Evolutionary conservation across 2,329 filamentous ascomycete genomes (phyloP), one percentile per base, ranked within the genome.

Genomic region (Pseudogymnoascus sp.): DNA sequence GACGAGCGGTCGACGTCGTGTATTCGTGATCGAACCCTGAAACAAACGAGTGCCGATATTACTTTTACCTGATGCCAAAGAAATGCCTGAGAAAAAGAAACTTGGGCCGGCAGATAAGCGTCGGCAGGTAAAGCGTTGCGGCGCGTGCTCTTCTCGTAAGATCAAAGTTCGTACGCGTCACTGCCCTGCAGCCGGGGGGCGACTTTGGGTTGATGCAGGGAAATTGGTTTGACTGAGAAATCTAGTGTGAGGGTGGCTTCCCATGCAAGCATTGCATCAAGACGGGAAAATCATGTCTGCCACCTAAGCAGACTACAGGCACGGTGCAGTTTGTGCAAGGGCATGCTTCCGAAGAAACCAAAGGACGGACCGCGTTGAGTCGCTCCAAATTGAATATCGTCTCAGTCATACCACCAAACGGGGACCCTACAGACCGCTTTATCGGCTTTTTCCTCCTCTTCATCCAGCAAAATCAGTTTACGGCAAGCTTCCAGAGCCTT

Each of bases 251-350:
- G 33, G 67, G 66, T n/a, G 62, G 64, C 6, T 39, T 44, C 10
- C 67, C 67, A 17, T 67, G 67, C 41, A 27, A 31, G n/a, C 65
- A 67, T 60, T 68, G 67, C 41, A 61, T 42, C 21, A 67, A 66
- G 42, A 66, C 63, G 41, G 63, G 60, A 7, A 62, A 64, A 17
- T 9, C 42, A 51, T 68, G 67, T 39, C 15, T 64, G n/a, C 63
- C 65, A 4, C 66, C 44, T 2, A 55, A 33, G 27, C 27, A 51
- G 31, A 15, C 25, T 51, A 33, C 44, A 33, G 44, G 44, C n/a
- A 33, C 44, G 17, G 44, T 55, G 21, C 27, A 31, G 9, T 55
- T 55, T 55, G 44, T 55, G 44, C n/a, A 55, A 55, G 44, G 13
- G 44, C 44, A 33, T 55, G 29, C 29, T 17, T 55, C 44, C 7